phyloP scores from a whole-genome alignment of 2,329 filamentous ascomycete species.

The Plenodomus biglobosus region DNA sequence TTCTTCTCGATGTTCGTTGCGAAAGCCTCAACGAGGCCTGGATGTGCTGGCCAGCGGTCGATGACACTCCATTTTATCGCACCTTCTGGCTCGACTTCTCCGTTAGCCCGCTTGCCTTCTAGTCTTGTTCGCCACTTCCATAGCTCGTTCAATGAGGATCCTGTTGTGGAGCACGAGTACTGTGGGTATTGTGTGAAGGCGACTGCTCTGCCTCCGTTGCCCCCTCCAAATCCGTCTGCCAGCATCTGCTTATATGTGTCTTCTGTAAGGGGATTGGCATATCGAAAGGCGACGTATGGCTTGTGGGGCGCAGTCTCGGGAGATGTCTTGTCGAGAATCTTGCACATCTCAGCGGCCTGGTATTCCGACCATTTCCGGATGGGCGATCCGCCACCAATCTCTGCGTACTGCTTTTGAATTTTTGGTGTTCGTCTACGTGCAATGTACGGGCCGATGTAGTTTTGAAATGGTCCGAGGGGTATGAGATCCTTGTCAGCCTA shows the following conservation, averaged over 20 bases:
- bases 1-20: constrained; percentile 88
- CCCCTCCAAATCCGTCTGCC: constrained; percentile 85
- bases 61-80: constrained; percentile 95
- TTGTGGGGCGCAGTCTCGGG: constrained; percentile 95
- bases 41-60: constrained; percentile 93
- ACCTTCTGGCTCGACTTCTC: constrained; percentile 59
- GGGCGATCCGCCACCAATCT: constrained; percentile 94
- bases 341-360: constrained; percentile 94
- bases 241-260: constrained; percentile 84
- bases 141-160: constrained; percentile 91
- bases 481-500: constrained; percentile 93
- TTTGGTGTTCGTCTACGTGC: constrained; percentile 87
- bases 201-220: constrained; percentile 87
- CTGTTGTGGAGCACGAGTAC: constrained; percentile 96
- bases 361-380: constrained; percentile 98
- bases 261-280: constrained; percentile 90
- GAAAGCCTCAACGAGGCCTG: constrained; percentile 87
- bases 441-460: constrained; percentile 86
- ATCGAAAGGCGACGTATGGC: constrained; percentile 96
- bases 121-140: constrained; percentile 95
- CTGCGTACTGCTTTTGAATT: constrained; percentile 92
- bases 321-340: constrained; percentile 85
- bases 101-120: constrained; percentile 69
- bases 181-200: constrained; percentile 98
- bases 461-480: constrained; percentile 88